phyloP scores from a whole-genome alignment of 176 grass and related monocot species.

The Rhynchospora pubera region DNA sequence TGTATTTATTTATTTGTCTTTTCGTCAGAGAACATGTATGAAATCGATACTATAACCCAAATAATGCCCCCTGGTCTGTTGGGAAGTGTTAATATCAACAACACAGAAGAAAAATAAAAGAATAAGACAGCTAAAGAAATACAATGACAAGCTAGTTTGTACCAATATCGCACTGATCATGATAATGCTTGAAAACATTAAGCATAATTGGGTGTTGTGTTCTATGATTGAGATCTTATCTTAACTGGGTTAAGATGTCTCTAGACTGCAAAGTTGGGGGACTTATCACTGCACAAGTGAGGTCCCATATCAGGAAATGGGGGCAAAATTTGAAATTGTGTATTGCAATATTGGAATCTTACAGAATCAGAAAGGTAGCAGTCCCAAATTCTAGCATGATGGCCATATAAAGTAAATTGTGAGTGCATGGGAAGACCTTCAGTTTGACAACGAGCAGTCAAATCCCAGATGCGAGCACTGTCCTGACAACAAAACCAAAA shows the following conservation, averaged over 20 bases:
- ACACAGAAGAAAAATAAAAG: background rate
- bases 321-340: background rate
- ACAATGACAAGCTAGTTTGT: background rate
- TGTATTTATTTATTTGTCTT: background rate
- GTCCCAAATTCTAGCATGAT: constrained; percentile 97
- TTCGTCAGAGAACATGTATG: background rate
- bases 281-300: background rate
- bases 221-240: background rate
- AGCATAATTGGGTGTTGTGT: background rate
- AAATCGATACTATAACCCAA: too few species aligned
- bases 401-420: constrained; percentile 58
- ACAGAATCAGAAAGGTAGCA: constrained; percentile 82
- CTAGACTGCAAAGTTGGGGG: background rate
- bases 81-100: background rate
- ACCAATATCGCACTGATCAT: background rate
- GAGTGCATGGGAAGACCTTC: constrained; percentile 22
- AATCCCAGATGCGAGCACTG: constrained; percentile 79
- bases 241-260: background rate
- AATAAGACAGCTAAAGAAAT: background rate
- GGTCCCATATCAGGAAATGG: background rate
- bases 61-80: background rate
- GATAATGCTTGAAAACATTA: background rate
- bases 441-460: constrained; percentile 29
- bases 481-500: constrained; percentile 34
- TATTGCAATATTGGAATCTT: constrained; percentile 27